A percentile compares a stretch with the other conserved stretches of the same genome.
phyloP scores from a whole-genome alignment of 2,329 filamentous ascomycete species.

The Hypoxylon sp. region DNA sequence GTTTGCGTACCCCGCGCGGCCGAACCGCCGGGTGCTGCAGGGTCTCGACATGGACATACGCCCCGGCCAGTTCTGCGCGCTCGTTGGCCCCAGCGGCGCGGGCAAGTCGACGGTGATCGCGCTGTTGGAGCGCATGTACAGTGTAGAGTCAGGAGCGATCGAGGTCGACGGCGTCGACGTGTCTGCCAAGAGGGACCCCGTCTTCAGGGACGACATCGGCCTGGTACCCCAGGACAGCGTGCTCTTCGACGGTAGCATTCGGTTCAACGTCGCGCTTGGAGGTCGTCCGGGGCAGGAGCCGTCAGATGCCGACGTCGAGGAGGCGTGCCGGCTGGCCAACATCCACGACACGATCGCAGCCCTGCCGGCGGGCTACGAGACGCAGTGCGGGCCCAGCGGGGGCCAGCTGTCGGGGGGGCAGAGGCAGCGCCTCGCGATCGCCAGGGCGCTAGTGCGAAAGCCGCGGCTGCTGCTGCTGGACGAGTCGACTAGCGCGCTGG shows the following conservation, averaged over 20 bases:
- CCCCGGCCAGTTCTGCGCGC: constrained; percentile 55
- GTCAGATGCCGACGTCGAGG: constrained; percentile 70
- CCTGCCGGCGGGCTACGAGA: constrained; percentile 74
- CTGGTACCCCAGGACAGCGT: constrained; percentile 69
- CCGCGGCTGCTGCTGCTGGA: constrained; percentile 82
- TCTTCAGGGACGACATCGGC: constrained; percentile 65
- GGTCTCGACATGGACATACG: constrained; percentile 54
- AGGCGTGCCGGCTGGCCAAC: constrained; percentile 74
- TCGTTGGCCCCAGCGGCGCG: constrained; percentile 61
- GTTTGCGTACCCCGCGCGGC: constrained; percentile 72
- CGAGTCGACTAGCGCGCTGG: constrained; percentile 83
- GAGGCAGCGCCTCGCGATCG: constrained; percentile 81
- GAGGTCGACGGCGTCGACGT: constrained; percentile 64
- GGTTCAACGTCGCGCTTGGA: constrained; percentile 68
- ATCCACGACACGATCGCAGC: constrained; percentile 75
- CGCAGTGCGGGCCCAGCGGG: constrained; percentile 76
- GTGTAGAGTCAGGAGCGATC: constrained; percentile 61
- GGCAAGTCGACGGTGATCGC: constrained; percentile 62
- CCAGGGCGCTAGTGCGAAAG: constrained; percentile 77
- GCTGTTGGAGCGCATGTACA: constrained; percentile 66
- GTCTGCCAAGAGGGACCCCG: constrained; percentile 54
- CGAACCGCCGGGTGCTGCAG: constrained; percentile 62
- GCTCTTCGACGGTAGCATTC: constrained; percentile 68
- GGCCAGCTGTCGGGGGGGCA: constrained; percentile 83
- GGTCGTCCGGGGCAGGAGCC: constrained; percentile 66